Base-by-base conservation (phyloP, 2,329 filamentous ascomycete genomes). In the Arthrobotrys musiformis region DNA sequence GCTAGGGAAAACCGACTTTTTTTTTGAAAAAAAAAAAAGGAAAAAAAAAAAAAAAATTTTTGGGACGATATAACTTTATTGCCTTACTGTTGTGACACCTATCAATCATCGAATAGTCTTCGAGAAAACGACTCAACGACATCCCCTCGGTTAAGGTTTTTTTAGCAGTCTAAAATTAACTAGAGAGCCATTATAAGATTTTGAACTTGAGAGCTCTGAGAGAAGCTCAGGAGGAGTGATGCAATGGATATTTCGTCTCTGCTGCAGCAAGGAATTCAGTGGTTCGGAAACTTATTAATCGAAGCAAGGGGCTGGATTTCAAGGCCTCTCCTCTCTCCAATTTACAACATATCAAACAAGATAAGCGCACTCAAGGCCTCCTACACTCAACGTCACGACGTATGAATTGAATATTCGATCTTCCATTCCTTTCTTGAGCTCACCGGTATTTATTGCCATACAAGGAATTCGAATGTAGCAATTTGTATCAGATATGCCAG, bases 231-330 rank as follows among this genome's bases (percentile, higher is more conserved):
- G 13, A 42, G 37, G 37, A 42, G 13, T n/a, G 8, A 2, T 58
- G 30, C 24, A 24, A 58, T 37, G 13, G 1, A 13, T 1, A 15
- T 15, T 4, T 58, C 17, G 30, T 44, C 24, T 62, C 40, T 28
- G 28, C 22, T 44, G 35, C 24, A 3, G 42, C 33, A 40, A 69
- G 22, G 64, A 69, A 69, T 69, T 42, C n/a, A 54, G 37, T 70
- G 42, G 22, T 52, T 28, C 11, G 56, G 67, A 22, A 15, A 56
- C 17, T 26, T 40, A 30, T 44, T 37, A 17, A 2, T 17, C 15
- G 22, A 70, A 35, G 67, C 67, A 70, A 70, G 67, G 67, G 67
- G 58, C 9, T n/a, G 17, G 22, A 63, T 35, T 22, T 52, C 42
- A 22, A 46, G 44, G 48, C 22, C 8, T 24, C n/a, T 37, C 52